Base-by-base conservation (phyloP, 1,284 basidiomycete genomes). In the Tremellales sp. region DNA sequence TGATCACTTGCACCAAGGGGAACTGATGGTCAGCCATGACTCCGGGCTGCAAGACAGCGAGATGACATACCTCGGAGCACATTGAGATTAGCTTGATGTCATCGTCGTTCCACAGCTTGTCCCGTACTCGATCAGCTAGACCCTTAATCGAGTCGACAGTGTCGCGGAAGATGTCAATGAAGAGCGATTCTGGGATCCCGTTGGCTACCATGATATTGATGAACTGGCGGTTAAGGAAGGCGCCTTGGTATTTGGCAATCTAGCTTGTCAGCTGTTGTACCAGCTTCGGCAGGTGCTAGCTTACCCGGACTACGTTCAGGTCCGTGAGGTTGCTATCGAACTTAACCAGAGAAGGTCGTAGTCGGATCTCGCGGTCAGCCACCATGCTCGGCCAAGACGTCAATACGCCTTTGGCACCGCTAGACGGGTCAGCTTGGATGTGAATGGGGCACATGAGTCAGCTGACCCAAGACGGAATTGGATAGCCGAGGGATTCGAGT, bases 191-290 rank as follows among this genome's bases (percentile, higher is more conserved):
- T 0, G 69, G 64, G 0, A 74, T 61, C 2, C 72, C 72, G 19
- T 70, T 64, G 0, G 68, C 64, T 3, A 56, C 63, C 63, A 74
- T 68, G 48, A 75, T 68, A 36, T 70, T 67, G 59, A 74, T 73
- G 52, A 73, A 74, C 48, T 75, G 73, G 12, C 74, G 57, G 48
- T 74, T 75, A 12, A 75, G 55, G 51, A 72, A 73, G 4, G 69
- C 74, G 2, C 56, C 54, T 45, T 72, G 68, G 48, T 70, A 72
- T 25, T 68, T 66, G 2, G 74, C 64, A n/a, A 70, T 54, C 72
- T 74, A 25, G 11, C 19, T 6, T 21, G 40, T 54, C 10, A 46
- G 47, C 12, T 3, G 3, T 3, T 17, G 46, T 44, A 0, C 17
- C 1, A 15, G n/a, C n/a, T n/a, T n/a, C n/a, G n/a, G n/a, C n/a